Base-by-base conservation (phyloP, 2,329 filamentous ascomycete species). In the Cercospora sp. region DNA sequence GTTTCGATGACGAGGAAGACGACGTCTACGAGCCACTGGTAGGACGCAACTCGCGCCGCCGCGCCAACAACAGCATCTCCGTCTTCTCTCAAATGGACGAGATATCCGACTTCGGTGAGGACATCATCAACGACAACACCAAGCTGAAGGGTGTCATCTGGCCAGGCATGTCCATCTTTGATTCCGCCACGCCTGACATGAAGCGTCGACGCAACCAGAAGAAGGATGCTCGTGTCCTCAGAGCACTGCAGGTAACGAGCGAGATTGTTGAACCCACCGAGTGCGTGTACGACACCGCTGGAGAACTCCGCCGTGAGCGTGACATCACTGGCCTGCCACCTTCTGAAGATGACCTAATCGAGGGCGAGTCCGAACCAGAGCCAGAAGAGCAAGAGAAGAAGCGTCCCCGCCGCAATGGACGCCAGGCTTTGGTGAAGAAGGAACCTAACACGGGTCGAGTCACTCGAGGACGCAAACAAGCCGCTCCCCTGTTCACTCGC, bases 121-220 rank as follows among this genome's bases (percentile, higher is more conserved):
- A 71, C 6, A 20, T 45, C 36, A 9, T 26, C 31, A 72, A 72
- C 28, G 73, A 80, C 51, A 80, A 77, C 60, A 82, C 78, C 67
- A 86, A 83, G 74, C 83, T 93, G 63, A 94, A 94, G 78, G 91
- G 91, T 2, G 82, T 89, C n/a, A 82, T 88, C 58, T 93, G 89
- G 84, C 89, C 90, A 2, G 91, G 91, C 18, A 94, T 94, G 91
- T 86, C 87, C 63, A 84, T 92, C n/a, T 93, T 94, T 76, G 91
- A 94, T 78, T 88, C 91, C 63, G 91, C 91, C 4, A 91, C 89
- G 4, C 85, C 88, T 16, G 87, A 90, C 69, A 90, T 91, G 84
- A 90, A 88, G 73, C 86, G 89, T 57, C 91, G 88, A 80, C 85
- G 91, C 62, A 94, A 94, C 76, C 91, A 94, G 79, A 88, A 90